A percentile compares a stretch with the other conserved stretches of the same genome.
These are phyloP conservation scores for Verruconis gallopava DNA, from an alignment of 2,329 filamentous ascomycete species.

Conservation along the genomic window DNA sequence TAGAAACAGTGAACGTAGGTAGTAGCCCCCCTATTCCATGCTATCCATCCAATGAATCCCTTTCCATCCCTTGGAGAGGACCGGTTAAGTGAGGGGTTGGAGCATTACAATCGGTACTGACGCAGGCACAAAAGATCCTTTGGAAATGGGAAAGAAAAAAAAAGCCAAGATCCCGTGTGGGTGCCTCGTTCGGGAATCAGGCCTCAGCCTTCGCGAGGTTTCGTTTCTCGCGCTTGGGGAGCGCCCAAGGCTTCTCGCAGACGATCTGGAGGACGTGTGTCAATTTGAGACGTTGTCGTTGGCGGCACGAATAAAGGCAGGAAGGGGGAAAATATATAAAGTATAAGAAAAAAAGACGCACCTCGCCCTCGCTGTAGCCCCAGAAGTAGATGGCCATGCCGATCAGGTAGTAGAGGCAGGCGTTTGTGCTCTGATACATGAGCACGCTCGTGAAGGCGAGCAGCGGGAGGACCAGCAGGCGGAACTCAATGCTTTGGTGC, in stretches of 20 bases:
- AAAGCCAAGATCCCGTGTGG: no score
- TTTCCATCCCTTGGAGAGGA: no score
- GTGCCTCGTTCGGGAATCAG: no score
- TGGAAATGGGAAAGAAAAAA: no score
- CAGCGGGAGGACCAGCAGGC: slow-evolving; percentile 71
- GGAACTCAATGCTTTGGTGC: slow-evolving; percentile 78
- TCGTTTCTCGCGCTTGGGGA: slow-evolving; percentile 27
- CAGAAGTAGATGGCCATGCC: slow-evolving; percentile 85
- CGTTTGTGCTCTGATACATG: slow-evolving; percentile 84
- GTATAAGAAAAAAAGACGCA: no score
- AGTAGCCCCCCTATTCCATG: no score
- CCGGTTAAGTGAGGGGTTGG: no score
- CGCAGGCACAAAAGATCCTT: no score
- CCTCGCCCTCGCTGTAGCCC: slow-evolving; percentile 96
- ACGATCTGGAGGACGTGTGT: slow-evolving; percentile 25
- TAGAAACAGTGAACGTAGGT: no score
- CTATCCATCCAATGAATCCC: no score
- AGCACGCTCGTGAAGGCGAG: slow-evolving; percentile 61
- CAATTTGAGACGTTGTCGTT: no score
- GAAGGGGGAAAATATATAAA: slow-evolving; percentile 29
- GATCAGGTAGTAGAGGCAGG: slow-evolving; percentile 82
- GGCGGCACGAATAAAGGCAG: slow-evolving; percentile 23
- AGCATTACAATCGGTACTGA: no score
- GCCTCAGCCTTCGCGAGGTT: neutral
- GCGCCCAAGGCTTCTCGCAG: slow-evolving; percentile 36